These are phyloP conservation scores for Tulasnella sp. DNA, from an alignment of 768 basidiomycete species.

Conservation along the genomic window DNA sequence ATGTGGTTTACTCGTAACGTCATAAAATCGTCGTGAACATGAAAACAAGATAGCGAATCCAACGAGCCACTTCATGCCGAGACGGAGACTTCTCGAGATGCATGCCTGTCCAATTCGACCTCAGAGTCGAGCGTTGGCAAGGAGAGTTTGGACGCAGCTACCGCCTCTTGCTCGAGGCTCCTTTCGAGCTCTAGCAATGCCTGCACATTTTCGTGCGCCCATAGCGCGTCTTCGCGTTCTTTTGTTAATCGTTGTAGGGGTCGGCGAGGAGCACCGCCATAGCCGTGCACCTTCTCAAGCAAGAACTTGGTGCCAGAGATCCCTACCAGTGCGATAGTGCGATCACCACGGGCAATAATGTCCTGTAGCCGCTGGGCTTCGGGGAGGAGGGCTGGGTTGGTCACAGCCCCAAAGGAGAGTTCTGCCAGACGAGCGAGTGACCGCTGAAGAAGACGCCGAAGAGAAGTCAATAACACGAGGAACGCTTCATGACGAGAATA, in stretches of 20 bases:
- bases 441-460: slow-evolving; percentile 31
- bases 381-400: slow-evolving; percentile 42
- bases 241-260: slow-evolving; percentile 58
- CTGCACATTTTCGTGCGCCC: slow-evolving; percentile 59
- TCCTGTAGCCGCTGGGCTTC: slow-evolving; percentile 69
- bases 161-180: slow-evolving; percentile 20
- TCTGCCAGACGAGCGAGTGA: slow-evolving; percentile 49
- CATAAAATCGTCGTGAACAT: too few species aligned
- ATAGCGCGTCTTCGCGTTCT: slow-evolving; percentile 45
- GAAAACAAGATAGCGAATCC: too few species aligned
- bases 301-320: slow-evolving; percentile 78
- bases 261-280: slow-evolving; percentile 66
- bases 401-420: slow-evolving; percentile 43
- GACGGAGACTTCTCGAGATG: slow-evolving; percentile 8
- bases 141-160: neutral
- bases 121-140: neutral
- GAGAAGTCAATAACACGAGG: neutral
- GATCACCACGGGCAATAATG: slow-evolving; percentile 69
- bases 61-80: slow-evolving; percentile 10
- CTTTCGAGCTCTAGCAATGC: slow-evolving; percentile 53
- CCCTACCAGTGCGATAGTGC: slow-evolving; percentile 59
- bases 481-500: neutral
- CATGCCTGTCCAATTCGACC: neutral
- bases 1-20: too few species aligned
- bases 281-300: slow-evolving; percentile 61